A percentile compares a stretch with the other conserved stretches of the same genome.
These are phyloP conservation scores for Podospora didyma DNA, from an alignment of 495 filamentous ascomycete genomes.

Conservation along the genomic window DNA sequence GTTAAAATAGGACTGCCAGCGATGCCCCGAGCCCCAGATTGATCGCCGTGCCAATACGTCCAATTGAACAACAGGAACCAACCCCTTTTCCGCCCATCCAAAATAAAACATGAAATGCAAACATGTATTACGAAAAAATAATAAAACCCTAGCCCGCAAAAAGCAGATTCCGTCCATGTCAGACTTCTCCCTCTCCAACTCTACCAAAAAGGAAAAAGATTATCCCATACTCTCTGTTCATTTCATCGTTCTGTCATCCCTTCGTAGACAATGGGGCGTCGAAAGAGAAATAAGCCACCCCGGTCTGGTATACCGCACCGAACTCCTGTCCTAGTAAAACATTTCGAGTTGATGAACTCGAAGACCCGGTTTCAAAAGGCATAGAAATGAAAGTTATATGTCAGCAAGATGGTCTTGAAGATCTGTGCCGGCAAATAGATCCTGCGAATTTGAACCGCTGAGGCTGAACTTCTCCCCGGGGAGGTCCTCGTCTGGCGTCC, in stretches of 20 bases:
- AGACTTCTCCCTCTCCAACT: too few species aligned
- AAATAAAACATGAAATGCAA: background rate
- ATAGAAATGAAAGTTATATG: background rate
- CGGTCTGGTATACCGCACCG: background rate
- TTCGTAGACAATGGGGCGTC: background rate
- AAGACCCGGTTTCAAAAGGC: background rate
- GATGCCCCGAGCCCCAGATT: too few species aligned
- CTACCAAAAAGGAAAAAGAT: background rate
- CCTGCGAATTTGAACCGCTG: slow-evolving; percentile 18
- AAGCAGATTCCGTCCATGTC: background rate
- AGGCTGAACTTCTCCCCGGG: slow-evolving; percentile 51
- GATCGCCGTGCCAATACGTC: too few species aligned
- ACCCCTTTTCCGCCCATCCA: too few species aligned
- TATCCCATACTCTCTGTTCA: background rate
- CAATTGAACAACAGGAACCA: too few species aligned
- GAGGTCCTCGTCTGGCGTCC: slow-evolving; percentile 57
- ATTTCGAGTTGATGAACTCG: background rate
- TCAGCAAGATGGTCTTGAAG: slow-evolving; percentile 17
- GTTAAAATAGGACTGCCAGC: too few species aligned
- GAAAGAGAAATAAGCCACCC: background rate
- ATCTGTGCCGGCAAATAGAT: slow-evolving; percentile 28
- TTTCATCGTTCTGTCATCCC: slow-evolving; percentile 12
- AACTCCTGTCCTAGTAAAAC: slow-evolving; percentile 2
- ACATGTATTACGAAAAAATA: background rate
- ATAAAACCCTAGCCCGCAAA: too few species aligned